Base-by-base conservation (phyloP, 495 filamentous ascomycete genomes). In the Venustampulla echinocandica region DNA sequence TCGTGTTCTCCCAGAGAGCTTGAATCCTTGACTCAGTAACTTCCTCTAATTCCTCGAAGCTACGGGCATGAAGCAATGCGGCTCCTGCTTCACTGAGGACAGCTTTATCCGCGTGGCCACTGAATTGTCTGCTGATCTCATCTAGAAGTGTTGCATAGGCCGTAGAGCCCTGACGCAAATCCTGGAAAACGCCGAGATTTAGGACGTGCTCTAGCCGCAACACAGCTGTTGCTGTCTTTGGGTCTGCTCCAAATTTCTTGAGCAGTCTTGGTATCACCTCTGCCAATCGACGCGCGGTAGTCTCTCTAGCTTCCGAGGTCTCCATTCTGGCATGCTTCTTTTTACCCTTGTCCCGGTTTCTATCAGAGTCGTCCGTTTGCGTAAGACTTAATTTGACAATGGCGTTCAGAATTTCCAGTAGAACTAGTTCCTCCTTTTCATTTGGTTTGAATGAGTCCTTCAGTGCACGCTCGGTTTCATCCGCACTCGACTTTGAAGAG, bases 91-190 rank as follows among this genome's bases (percentile, higher is more conserved):
- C 88, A 4, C 77, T 75, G n/a, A 98, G 69, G 5, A 98, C 89
- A 30, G 77, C 75, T 39, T 85, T 79, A 53, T 94, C 84, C 4
- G 85, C 84, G 57, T 98, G 92, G 0, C 87, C 81, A 37, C 90
- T 76, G 64, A 97, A 97, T 58, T 97, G 92, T 48, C 83, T 84
- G 53, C 85, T 87, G 56, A 97, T 90, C 53, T 97, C 90, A 51
- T 94, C 92, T 1, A 98, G 70, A 17, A 97, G 65, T 11, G 87
- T 77, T 0, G 75, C 75, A 62, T 93, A 94, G 0, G 82, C 82
- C 0, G 85, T 80, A 1, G 84, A 80, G 55, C 90, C 85, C 60
- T 94, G 87, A 17, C 89, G 82, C 10, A 97, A 69, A 56, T 94
- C 86, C 58, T 92, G 82, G 60, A 95, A 92, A 18, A 92, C 78